A percentile compares a stretch with the other conserved stretches of the same genome.
phyloP scores from a whole-genome alignment of 371 early-diverging fungal genomes.

The Basidiobolus meristosporus region DNA sequence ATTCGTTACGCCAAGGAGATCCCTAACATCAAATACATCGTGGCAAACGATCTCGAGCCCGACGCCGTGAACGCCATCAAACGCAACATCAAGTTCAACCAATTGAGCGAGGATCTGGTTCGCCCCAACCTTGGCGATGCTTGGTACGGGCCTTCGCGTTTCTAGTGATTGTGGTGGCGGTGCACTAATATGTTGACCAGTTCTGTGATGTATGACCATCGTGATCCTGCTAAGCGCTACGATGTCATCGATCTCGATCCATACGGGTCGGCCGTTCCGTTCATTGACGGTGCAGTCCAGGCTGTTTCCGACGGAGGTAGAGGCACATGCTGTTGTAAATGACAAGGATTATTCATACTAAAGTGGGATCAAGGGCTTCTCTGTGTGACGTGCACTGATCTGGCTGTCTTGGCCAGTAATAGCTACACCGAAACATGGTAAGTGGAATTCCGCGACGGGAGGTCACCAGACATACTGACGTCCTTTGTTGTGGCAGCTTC shows the following conservation, averaged over 20 bases:
- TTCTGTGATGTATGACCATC: constrained; percentile 64
- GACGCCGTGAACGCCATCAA: constrained; percentile 86
- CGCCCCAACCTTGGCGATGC: constrained; percentile 75
- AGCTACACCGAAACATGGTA: constrained; percentile 83
- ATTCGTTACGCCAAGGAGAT: constrained; percentile 97
- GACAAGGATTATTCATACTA: background rate
- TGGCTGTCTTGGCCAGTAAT: constrained; percentile 87
- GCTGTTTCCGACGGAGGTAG: constrained; percentile 81
- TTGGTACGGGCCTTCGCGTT: constrained; percentile 15
- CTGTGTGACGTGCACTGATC: constrained; percentile 98
- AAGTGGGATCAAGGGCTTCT: constrained; percentile 50
- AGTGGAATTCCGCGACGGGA: too few species aligned
- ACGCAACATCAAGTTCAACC: constrained; percentile 78
- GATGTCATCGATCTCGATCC: constrained; percentile 95
- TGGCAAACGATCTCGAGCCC: constrained; percentile 86
- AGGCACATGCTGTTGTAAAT: too few species aligned
- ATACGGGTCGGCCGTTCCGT: constrained; percentile 95
- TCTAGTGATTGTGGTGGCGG: background rate
- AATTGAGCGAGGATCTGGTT: constrained; percentile 40
- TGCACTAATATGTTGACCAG: constrained; percentile 6
- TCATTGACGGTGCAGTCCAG: constrained; percentile 91
- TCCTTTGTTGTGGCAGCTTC: too few species aligned
- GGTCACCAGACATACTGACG: too few species aligned
- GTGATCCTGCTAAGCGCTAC: constrained; percentile 32
- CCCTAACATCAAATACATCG: constrained; percentile 51